These are phyloP conservation scores for Leishmania tropica DNA, from an alignment of 208 protist species.

Conservation along the genomic window DNA sequence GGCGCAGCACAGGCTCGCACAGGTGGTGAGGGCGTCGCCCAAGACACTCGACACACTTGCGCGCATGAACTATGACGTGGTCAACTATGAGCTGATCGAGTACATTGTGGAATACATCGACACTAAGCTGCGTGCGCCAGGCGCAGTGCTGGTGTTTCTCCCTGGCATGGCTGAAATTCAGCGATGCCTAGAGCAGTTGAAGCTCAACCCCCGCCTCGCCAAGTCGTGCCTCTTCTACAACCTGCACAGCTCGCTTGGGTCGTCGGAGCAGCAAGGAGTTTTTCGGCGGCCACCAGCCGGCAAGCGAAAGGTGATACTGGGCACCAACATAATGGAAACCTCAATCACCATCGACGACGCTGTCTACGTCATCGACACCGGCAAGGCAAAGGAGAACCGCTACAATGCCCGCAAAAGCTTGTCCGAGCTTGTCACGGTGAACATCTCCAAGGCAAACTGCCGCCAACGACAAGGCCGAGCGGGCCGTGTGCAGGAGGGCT, in stretches of 20 bases:
- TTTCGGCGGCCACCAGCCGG: slow-evolving; percentile 88
- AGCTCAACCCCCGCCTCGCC: slow-evolving; percentile 50
- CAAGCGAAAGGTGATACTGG: slow-evolving; percentile 95
- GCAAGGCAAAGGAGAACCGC: slow-evolving; percentile 95
- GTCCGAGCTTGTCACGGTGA: slow-evolving; percentile 87
- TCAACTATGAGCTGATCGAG: slow-evolving; percentile 96
- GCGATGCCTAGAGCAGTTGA: slow-evolving; percentile 86
- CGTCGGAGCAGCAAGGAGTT: slow-evolving; percentile 92
- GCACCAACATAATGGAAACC: slow-evolving; percentile 99
- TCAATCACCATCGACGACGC: slow-evolving; percentile 98
- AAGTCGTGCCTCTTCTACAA: slow-evolving; percentile 82
- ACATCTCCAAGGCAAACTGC: slow-evolving; percentile 93
- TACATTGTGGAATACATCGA: slow-evolving; percentile 90
- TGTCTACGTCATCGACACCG: slow-evolving; percentile 97
- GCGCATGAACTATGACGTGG: slow-evolving; percentile 88
- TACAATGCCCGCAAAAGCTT: slow-evolving; percentile 88
- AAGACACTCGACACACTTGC: slow-evolving; percentile 70
- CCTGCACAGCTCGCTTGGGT: slow-evolving; percentile 94
- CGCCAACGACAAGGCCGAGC: slow-evolving; percentile 96
- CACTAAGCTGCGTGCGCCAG: slow-evolving; percentile 44
- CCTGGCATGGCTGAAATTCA: slow-evolving; percentile 96
- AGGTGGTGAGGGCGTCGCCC: slow-evolving; percentile 45
- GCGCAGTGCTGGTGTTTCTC: slow-evolving; percentile 96
- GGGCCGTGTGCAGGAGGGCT: slow-evolving; percentile 95
- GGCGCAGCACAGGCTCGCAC: slow-evolving; percentile 46